phyloP scores from a whole-genome alignment of 1,139 yeast genomes.

The Ogataea hybrid region DNA sequence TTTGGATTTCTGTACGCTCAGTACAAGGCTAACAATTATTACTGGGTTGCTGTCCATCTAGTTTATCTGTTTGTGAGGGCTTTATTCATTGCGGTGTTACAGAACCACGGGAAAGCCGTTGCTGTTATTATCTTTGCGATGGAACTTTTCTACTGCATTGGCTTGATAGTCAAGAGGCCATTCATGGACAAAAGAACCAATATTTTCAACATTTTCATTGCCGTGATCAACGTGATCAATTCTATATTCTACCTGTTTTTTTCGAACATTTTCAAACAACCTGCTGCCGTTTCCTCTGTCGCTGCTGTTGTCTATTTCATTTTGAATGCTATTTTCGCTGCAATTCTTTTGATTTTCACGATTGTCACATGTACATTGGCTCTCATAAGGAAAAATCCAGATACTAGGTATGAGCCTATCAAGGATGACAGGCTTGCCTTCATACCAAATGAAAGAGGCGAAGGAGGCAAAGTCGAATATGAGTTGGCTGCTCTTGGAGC shows the following conservation, averaged over 20 bases:
- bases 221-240: slow-evolving; percentile 75
- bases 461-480: slow-evolving; percentile 52
- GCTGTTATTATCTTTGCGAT: slow-evolving; percentile 72
- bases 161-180: slow-evolving; percentile 72
- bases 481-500: slow-evolving; percentile 89
- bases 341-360: slow-evolving; percentile 77
- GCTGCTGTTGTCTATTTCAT: slow-evolving; percentile 93
- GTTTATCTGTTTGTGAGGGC: slow-evolving; percentile 70
- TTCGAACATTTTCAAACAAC: slow-evolving; percentile 80
- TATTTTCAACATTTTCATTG: slow-evolving; percentile 82
- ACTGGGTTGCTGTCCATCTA: slow-evolving; percentile 69
- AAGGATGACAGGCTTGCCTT: slow-evolving; percentile 95
- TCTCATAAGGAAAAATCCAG: slow-evolving; percentile 85
- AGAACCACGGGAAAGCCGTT: slow-evolving; percentile 74
- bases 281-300: slow-evolving; percentile 82
- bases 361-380: slow-evolving; percentile 86
- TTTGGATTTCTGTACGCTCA: slow-evolving; percentile 94
- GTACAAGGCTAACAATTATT: slow-evolving; percentile 83
- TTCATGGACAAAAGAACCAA: slow-evolving; percentile 95
- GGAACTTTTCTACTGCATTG: slow-evolving; percentile 67
- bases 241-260: slow-evolving; percentile 86
- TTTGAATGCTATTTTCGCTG: slow-evolving; percentile 84
- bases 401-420: slow-evolving; percentile 94
- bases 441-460: slow-evolving; percentile 50
- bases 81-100: slow-evolving; percentile 83